phyloP scores from a whole-genome alignment of 2,329 filamentous ascomycete species.

The Fusarium foetens region DNA sequence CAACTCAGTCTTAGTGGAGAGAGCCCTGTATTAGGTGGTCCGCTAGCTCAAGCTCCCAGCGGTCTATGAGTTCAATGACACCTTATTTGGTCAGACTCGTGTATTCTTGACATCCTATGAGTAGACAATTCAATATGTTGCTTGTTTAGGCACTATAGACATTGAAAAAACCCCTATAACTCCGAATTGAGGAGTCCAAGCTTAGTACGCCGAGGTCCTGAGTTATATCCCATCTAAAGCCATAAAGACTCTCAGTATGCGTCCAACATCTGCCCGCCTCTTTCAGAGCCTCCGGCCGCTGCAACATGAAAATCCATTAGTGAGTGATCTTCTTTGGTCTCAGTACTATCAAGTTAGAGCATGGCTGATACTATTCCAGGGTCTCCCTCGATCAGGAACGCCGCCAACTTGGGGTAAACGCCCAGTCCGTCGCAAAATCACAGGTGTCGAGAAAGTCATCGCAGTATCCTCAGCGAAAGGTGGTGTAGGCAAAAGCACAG shows the following conservation, averaged over 20 bases:
- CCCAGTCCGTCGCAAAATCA: constrained; percentile 82
- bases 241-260: constrained; percentile 48
- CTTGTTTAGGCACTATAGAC: not conserved
- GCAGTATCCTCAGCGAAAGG: constrained; percentile 98
- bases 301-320: constrained; percentile 87
- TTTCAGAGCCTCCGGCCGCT: constrained; percentile 48
- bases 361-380: constrained; percentile 60
- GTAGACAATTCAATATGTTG: not conserved
- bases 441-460: constrained; percentile 88
- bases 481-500: constrained; percentile 96
- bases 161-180: not conserved
- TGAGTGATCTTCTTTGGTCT: constrained; percentile 48
- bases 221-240: not conserved
- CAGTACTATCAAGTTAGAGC: not conserved
- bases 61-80: constrained; percentile 6
- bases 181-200: too few species aligned
- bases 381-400: constrained; percentile 80
- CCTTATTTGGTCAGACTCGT: constrained; percentile 10
- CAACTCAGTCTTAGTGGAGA: constrained; percentile 5
- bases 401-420: constrained; percentile 72
- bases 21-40: constrained; percentile 5
- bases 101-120: not conserved
- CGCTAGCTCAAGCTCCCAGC: constrained; percentile 16
- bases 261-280: constrained; percentile 50
- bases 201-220: not conserved